Evolutionary conservation across 305 asterid genomes (phyloP).

Genomic region (Fraxinus greggii): DNA sequence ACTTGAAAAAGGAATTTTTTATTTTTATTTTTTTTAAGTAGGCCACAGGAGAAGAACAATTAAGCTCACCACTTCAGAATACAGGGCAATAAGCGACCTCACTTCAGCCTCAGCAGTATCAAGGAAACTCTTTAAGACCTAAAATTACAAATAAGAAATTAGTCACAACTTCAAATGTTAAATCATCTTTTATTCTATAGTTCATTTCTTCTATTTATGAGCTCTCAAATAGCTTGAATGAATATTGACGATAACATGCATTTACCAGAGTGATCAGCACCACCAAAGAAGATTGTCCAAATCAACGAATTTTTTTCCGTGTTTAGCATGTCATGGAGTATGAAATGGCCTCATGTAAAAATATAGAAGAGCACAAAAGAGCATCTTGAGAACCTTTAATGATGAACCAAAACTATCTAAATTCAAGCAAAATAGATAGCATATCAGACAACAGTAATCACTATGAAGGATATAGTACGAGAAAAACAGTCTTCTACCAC

Average conservation of each 20-base stretch:
- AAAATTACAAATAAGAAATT: constrained; percentile 27
- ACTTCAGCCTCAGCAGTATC: constrained; percentile 90
- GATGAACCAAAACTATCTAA: background rate
- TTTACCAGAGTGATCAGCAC: background rate
- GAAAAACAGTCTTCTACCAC: background rate
- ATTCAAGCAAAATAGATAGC: background rate
- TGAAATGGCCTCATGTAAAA: background rate
- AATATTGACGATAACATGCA: background rate
- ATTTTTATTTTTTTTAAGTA: background rate
- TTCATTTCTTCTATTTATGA: background rate
- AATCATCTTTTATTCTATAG: background rate
- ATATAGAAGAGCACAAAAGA: background rate
- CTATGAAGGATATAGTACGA: background rate
- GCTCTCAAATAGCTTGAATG: constrained; percentile 1
- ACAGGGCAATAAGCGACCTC: constrained; percentile 79
- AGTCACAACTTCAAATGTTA: constrained; percentile 4
- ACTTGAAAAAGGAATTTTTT: background rate
- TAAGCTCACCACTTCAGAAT: constrained; percentile 88
- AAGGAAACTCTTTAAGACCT: constrained; percentile 86
- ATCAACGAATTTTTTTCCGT: background rate
- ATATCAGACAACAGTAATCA: background rate
- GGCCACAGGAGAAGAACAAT: constrained; percentile 15
- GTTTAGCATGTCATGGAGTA: background rate
- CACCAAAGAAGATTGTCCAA: background rate
- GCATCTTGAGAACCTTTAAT: background rate